Percentiles rank a stretch among this genome's conserved stretches.
Evolutionary conservation across 768 basidiomycete species (phyloP).

Genomic region (Tylopilus subfusipes): DNA sequence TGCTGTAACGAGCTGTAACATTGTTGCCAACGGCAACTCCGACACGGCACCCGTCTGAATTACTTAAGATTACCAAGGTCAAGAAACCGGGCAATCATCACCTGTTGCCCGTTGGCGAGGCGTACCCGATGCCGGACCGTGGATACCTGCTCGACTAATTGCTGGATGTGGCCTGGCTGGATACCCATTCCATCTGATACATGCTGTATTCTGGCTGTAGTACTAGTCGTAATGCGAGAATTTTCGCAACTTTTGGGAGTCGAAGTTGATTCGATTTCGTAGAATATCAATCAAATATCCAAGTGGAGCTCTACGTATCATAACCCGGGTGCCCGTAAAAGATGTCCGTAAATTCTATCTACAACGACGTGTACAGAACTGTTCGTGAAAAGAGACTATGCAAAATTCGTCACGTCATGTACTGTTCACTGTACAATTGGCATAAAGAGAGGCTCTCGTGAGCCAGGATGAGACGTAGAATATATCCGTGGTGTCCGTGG

Average conservation of each 20-base stretch:
- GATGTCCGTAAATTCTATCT: neutral
- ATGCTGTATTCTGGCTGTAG: slow-evolving; percentile 4
- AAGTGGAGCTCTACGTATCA: no score
- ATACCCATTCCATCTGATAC: neutral
- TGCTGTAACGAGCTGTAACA: slow-evolving; percentile 3
- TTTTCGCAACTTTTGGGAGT: no score
- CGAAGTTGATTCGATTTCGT: no score
- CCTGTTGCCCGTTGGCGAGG: neutral
- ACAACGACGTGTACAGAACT: neutral
- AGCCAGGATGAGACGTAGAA: slow-evolving; percentile 6
- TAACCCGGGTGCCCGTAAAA: neutral
- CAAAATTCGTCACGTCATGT: slow-evolving; percentile 1
- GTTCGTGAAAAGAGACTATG: neutral
- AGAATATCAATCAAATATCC: no score
- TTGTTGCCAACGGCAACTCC: neutral
- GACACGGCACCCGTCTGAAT: slow-evolving; percentile 17
- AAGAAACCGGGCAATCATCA: slow-evolving; percentile 6
- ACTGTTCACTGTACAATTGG: slow-evolving; percentile 9
- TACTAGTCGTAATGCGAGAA: neutral
- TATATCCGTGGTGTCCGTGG: slow-evolving; percentile 17
- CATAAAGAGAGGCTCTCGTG: neutral
- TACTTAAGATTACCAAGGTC: slow-evolving; percentile 18
- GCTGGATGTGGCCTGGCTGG: neutral
- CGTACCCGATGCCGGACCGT: neutral
- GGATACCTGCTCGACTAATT: slow-evolving; percentile 4